Base-by-base conservation (phyloP, 2,329 filamentous ascomycete species). In the Sporothrix inflata region DNA sequence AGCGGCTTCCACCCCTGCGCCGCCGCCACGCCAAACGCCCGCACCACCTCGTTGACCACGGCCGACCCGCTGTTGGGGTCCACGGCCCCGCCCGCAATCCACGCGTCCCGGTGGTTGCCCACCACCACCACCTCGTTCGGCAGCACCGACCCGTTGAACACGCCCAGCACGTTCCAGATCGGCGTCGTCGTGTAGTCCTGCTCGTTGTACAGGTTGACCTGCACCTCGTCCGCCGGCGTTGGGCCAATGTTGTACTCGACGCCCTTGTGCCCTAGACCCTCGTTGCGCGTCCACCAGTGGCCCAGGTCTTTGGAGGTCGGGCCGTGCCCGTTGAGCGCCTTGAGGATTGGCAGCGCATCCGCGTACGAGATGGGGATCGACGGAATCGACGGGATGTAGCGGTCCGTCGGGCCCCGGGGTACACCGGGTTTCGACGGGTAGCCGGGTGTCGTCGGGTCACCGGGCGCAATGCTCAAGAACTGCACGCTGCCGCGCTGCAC, bases 401-500 rank as follows among this genome's bases (percentile, higher is more conserved):
- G 84, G 24, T 93, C 85, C 0, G 91, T 89, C 8, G 93, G 89
- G 72, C 89, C 85, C 30, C 95, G 91, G 47, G 93, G 92, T 30
- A 86, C 92, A n/a, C 92, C 95, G 5, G 94, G 95, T 80, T 95
- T 95, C 0, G 94, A 97, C 8, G 95, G 92, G 78, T 97, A 98
- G 12, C 96, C 96, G 21, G 94, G 94, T 0, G 96, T 98, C 0
- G 96, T 97, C 66, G 95, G 95, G 78, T 98, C 88, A 74, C 92
- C 91, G 74, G 85, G 88, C 70, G 83, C 85, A 75, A 86, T 84
- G 84, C 91, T 94, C 73, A 97, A 81, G 77, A 93, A 97, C 80
- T 96, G 90, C 8, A 91, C 89, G 78, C 94, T 97, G 75, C 95
- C 95, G 76, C 95, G 87, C 82, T 98, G 94, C 12, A 98, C 94